Evolutionary conservation across 2,329 filamentous ascomycete species (phyloP).

Genomic region (Neonectria ditissima): DNA sequence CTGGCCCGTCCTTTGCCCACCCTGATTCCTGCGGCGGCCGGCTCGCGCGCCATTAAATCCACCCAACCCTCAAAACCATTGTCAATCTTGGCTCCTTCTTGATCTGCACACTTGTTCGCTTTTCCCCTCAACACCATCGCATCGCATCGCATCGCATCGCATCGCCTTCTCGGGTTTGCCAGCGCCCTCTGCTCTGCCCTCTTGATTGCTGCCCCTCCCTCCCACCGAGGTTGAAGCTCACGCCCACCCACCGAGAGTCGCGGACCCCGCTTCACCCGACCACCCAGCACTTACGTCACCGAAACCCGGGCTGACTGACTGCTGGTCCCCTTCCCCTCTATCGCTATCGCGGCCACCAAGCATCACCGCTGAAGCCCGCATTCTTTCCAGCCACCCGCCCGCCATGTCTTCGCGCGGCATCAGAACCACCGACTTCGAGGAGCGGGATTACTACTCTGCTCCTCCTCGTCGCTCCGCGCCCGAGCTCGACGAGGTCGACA

Average conservation of each 20-base stretch:
- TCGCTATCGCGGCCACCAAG: slow-evolving; percentile 1
- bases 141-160: slow-evolving; percentile 11
- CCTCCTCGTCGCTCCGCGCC: slow-evolving; percentile 53
- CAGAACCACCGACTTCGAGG: slow-evolving; percentile 57
- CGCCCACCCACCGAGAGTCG: slow-evolving; percentile 7
- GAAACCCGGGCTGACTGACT: slow-evolving; percentile 5
- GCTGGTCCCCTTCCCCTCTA: slow-evolving; percentile 1
- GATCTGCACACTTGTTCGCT: slow-evolving; percentile 20
- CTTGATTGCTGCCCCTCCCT: slow-evolving; percentile 28
- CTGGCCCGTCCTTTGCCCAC: slow-evolving; percentile 27
- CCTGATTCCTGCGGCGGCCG: slow-evolving; percentile 42
- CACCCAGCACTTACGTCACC: slow-evolving; percentile 16
- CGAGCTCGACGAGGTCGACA: slow-evolving; percentile 53
- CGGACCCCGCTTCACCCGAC: slow-evolving; percentile 10
- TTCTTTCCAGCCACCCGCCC: slow-evolving; percentile 20
- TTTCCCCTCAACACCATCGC: slow-evolving; percentile 31
- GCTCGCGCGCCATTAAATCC: slow-evolving; percentile 44
- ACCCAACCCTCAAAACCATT: slow-evolving; percentile 41
- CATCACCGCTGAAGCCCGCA: slow-evolving; percentile 20
- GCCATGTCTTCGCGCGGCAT: slow-evolving; percentile 44
- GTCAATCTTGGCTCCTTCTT: slow-evolving; percentile 17
- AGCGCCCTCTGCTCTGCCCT: slow-evolving; percentile 18
- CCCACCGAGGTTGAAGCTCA: slow-evolving; percentile 34
- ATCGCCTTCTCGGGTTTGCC: slow-evolving; percentile 28
- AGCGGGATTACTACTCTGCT: slow-evolving; percentile 57